Percentiles rank a stretch among this genome's conserved stretches.
Evolutionary conservation across 2,329 filamentous ascomycete species (phyloP).

Genomic region (Pseudogymnoascus verrucosus): DNA sequence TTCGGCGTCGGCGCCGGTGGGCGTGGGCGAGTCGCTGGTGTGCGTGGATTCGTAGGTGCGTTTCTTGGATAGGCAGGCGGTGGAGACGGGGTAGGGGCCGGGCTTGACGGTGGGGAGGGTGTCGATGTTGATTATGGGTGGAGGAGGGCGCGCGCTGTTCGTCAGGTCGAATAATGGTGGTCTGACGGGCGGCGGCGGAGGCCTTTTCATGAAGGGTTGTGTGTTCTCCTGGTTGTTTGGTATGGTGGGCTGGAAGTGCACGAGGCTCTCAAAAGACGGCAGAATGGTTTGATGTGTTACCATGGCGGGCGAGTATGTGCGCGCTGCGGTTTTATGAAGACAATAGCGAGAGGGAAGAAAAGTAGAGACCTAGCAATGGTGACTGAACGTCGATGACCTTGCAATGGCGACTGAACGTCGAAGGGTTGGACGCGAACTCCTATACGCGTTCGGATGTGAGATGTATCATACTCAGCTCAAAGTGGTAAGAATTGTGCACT

Average conservation of each 20-base stretch:
- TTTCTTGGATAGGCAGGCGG: not conserved
- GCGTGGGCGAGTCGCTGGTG: not conserved
- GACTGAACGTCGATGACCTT: not conserved
- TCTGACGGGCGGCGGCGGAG: not conserved
- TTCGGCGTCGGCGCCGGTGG: conserved; percentile 10
- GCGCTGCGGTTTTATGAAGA: not conserved
- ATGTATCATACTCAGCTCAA: not conserved
- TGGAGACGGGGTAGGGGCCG: not conserved
- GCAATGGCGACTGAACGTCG: not conserved
- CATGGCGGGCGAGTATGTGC: not conserved
- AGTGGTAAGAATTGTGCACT: conserved; percentile 2
- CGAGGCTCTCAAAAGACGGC: not conserved
- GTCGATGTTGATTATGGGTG: not conserved
- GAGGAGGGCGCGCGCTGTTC: conserved; percentile 2
- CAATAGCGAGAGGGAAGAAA: not conserved
- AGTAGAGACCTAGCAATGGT: not conserved
- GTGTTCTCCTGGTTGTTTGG: not conserved
- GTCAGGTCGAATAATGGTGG: not conserved
- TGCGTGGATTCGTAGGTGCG: not conserved
- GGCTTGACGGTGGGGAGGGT: not conserved
- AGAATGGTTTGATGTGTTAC: not conserved
- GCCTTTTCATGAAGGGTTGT: not conserved
- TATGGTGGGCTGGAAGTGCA: not conserved
- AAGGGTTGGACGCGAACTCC: not conserved
- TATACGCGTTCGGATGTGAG: conserved; percentile 1